Percentiles rank a stretch among this genome's conserved stretches.
These are phyloP conservation scores for Babesia divergens DNA, from an alignment of 169 alveolate genomes.

Conservation along the genomic window DNA sequence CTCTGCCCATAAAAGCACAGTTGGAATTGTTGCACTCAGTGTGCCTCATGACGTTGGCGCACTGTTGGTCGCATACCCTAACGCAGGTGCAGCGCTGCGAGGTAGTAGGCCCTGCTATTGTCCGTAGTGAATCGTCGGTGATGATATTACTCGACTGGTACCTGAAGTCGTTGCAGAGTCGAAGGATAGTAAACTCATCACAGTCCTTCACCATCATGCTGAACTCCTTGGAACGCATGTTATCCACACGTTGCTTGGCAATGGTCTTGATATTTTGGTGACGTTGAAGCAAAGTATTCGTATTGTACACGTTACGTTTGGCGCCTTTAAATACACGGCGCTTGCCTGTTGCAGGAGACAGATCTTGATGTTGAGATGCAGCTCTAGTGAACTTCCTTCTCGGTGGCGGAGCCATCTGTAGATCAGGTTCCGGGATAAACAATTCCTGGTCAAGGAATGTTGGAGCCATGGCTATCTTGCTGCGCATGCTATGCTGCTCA, in stretches of 20 bases:
- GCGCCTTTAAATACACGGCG: background rate
- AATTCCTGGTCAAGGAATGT: constrained; percentile 1
- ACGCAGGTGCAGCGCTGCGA: constrained; percentile 28
- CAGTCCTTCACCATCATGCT: constrained; percentile 21
- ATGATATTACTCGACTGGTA: constrained; percentile 41
- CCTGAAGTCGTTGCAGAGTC: constrained; percentile 44
- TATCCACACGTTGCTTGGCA: background rate
- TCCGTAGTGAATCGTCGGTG: constrained; percentile 39
- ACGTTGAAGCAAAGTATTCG: background rate
- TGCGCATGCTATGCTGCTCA: constrained; percentile 26
- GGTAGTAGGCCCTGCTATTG: constrained; percentile 22
- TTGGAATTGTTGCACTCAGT: constrained; percentile 46
- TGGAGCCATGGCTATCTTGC: constrained; percentile 35
- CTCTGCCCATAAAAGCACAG: constrained; percentile 32
- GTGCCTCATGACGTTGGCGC: constrained; percentile 15
- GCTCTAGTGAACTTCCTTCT: too few species aligned
- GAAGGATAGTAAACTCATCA: constrained; percentile 12
- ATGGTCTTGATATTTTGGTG: background rate
- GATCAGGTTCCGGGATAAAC: background rate
- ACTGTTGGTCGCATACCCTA: constrained; percentile 1
- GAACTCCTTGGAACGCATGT: constrained; percentile 43
- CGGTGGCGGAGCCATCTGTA: too few species aligned
- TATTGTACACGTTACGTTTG: background rate
- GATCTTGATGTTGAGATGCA: too few species aligned
- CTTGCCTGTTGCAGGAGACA: too few species aligned